These are phyloP conservation scores for Camellia sinensis DNA, from an alignment of 148 eudicot genomes.

Conservation along the genomic window DNA sequence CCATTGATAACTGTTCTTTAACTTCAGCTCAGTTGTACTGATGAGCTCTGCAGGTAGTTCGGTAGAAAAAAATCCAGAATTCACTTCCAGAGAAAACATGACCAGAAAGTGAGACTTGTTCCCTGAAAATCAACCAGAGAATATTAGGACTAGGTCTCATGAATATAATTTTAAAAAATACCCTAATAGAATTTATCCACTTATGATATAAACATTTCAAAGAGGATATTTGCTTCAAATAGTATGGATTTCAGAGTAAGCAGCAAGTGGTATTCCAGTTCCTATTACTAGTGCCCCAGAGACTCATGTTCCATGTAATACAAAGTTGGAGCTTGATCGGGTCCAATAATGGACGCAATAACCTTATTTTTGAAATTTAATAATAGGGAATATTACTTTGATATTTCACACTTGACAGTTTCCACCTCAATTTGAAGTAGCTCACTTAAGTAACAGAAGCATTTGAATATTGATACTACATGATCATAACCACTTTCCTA, in stretches of 20 bases:
- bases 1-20: conserved; percentile 67
- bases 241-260: no score
- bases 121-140: conserved; percentile 38
- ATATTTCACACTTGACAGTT: background rate
- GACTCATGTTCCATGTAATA: no score
- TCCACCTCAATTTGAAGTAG: background rate
- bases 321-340: no score
- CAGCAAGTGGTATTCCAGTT: no score
- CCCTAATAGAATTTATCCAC: background rate
- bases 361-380: no score
- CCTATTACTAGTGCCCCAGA: no score
- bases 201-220: no score
- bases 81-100: conserved; percentile 77
- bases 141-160: conserved; percentile 1
- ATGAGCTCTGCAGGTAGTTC: conserved; percentile 67
- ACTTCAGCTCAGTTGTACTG: conserved; percentile 73
- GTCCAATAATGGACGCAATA: no score
- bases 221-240: no score
- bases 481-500: background rate
- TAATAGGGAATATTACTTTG: background rate
- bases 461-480: background rate
- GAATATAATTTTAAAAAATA: background rate
- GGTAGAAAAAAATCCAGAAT: conserved; percentile 63
- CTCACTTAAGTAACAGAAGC: background rate
- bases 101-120: conserved; percentile 61